Evolutionary conservation across 306 rosid genomes (phyloP), one percentile per base, ranked within the genome.

Genomic region (Acmispon strigosus): DNA sequence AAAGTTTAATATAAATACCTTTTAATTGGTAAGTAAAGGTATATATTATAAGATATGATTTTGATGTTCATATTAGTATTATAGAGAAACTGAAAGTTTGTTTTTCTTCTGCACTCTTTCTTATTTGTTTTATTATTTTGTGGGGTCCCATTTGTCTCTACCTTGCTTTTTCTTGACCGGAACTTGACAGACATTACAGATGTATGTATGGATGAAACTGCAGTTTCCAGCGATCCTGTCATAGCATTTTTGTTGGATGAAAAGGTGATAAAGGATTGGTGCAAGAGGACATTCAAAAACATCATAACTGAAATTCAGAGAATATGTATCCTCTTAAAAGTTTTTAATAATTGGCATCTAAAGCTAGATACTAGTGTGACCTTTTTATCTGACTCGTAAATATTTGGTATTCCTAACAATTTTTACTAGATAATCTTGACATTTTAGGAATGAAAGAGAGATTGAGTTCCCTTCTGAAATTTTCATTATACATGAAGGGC

Each of bases 201-300:
- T 82, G 93, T 95, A 62, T 95, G 99, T 74, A 87, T 95, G 96
- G 96, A 95, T 81, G 99, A 95, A 81, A 82, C 86, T 84, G 99
- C 99, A 47, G 97, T 91, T 51, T 95, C 99, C 71, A 95, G 97
- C 55, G 97, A 95, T 81, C 99, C 99, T 52, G 92, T 89, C 77
- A 76, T 91, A 73, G 99, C 99, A 32, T 95, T 95, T 83, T 84
- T 95, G 86, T 89, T 95, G 96, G 99, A 95, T 84, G 99, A 95
- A 86, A 97, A 89, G 74, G 99, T 91, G 9, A 97, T 95, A 66
- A 95, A 95, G 90, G 99, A 95, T 76, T 95, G 99, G 99, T 95
- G 99, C 84, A 89, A 86, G 84, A 82, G 86, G 76, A 84, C 96
- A n/a, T 95, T 83, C 81, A 82, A 76, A 79, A 89, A 56, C 81